Percentiles rank a stretch among this genome's conserved stretches.
These are phyloP conservation scores for Xylaria polymorpha DNA, from an alignment of 2,329 filamentous ascomycete genomes.

Conservation along the genomic window DNA sequence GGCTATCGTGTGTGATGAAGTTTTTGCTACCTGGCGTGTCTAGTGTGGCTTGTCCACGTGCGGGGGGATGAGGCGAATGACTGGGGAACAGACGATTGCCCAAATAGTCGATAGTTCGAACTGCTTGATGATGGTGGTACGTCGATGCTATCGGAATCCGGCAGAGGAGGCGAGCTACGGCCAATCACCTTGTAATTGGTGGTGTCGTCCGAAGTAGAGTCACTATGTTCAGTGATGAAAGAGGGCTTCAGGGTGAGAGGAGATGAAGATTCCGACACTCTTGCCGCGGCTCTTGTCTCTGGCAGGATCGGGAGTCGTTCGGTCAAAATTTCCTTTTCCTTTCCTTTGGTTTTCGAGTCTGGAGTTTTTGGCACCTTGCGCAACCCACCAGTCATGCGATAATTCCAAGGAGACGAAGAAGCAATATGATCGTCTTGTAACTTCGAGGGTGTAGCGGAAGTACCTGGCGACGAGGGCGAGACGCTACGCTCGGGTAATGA, in stretches of 20 bases:
- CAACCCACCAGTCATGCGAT: slow-evolving; percentile 65
- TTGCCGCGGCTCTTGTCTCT: slow-evolving; percentile 43
- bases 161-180: slow-evolving; percentile 57
- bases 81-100: slow-evolving; percentile 61
- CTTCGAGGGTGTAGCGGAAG: slow-evolving; percentile 50
- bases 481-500: slow-evolving; percentile 59
- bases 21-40: slow-evolving; percentile 45
- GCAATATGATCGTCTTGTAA: slow-evolving; percentile 51
- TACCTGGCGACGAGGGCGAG: slow-evolving; percentile 52
- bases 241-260: slow-evolving; percentile 52
- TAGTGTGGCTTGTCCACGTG: slow-evolving; percentile 45
- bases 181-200: slow-evolving; percentile 67
- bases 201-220: slow-evolving; percentile 59
- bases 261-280: slow-evolving; percentile 36
- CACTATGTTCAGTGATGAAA: slow-evolving; percentile 54
- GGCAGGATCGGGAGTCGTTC: slow-evolving; percentile 50
- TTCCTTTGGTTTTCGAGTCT: slow-evolving; percentile 53
- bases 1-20: slow-evolving; percentile 33
- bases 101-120: slow-evolving; percentile 63
- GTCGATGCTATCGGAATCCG: slow-evolving; percentile 56
- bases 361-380: slow-evolving; percentile 63
- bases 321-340: slow-evolving; percentile 54
- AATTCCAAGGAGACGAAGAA: slow-evolving; percentile 63
- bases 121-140: slow-evolving; percentile 56
- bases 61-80: slow-evolving; percentile 53